A percentile compares a stretch with the other conserved stretches of the same genome.
phyloP scores from a whole-genome alignment of 768 basidiomycete genomes.

The Tulasnella sp. region DNA sequence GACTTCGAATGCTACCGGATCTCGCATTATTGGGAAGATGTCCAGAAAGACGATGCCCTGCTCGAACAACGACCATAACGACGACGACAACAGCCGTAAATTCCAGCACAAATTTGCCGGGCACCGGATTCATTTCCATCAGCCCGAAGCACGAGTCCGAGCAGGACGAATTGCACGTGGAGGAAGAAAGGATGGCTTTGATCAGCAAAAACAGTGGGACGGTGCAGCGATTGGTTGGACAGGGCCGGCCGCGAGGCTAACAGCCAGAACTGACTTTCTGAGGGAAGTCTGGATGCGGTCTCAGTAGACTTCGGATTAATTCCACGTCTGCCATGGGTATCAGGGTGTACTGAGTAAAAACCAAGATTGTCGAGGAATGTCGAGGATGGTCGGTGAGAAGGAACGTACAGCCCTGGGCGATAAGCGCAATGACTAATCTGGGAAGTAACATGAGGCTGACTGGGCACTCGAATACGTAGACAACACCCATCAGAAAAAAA shows the following conservation, averaged over 20 bases:
- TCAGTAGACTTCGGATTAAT: slow-evolving; percentile 54
- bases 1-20: slow-evolving; percentile 81
- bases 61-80: not conserved
- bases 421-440: not conserved
- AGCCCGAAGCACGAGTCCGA: not conserved
- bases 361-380: not conserved
- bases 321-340: slow-evolving; percentile 59
- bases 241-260: not conserved
- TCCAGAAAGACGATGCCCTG: slow-evolving; percentile 91
- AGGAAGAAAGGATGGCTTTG: not conserved
- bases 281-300: slow-evolving; percentile 69
- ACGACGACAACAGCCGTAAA: not conserved
- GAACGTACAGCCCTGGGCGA: not conserved
- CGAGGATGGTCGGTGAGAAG: not conserved
- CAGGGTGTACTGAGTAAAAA: slow-evolving; percentile 7
- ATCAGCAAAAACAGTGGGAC: not conserved
- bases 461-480: not conserved
- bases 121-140: not conserved
- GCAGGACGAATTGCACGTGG: not conserved
- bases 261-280: slow-evolving; percentile 58
- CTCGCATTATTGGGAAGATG: slow-evolving; percentile 84
- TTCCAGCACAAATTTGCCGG: slow-evolving; percentile 13
- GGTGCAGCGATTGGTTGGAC: not conserved
- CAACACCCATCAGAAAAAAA: not conserved
- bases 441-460: not conserved